These are phyloP conservation scores for Phymatotrichopsis omnivora DNA, from an alignment of 2,329 filamentous ascomycete species.

Conservation along the genomic window DNA sequence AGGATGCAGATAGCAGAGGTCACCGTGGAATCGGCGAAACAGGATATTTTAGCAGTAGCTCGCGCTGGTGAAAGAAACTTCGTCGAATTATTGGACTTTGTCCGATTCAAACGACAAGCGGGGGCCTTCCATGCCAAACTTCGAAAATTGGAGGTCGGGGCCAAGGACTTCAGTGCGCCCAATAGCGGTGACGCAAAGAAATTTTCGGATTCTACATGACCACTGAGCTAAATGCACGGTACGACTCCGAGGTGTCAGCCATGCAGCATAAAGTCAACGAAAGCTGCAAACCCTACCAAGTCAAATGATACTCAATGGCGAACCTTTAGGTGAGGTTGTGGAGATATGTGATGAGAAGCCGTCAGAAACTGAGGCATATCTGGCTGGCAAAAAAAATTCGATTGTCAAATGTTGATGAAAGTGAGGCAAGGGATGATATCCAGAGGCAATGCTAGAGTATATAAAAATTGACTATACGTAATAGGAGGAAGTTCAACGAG, in stretches of 20 bases:
- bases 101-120: conserved; percentile 37
- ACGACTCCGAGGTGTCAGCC: conserved; percentile 30
- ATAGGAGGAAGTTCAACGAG: conserved; percentile 18
- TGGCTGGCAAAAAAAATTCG: conserved; percentile 33
- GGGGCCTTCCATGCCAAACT: conserved; percentile 34
- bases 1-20: conserved; percentile 28
- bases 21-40: conserved; percentile 35
- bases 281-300: conserved; percentile 10
- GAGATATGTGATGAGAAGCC: conserved; percentile 34
- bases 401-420: no score
- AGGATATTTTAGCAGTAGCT: conserved; percentile 34
- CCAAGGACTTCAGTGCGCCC: conserved; percentile 33
- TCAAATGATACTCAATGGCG: conserved; percentile 32
- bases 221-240: conserved; percentile 20
- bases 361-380: conserved; percentile 34
- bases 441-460: no score
- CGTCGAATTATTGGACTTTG: conserved; percentile 35
- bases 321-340: conserved; percentile 31
- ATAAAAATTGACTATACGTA: no score
- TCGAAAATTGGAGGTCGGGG: conserved; percentile 30
- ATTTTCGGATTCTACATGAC: conserved; percentile 36
- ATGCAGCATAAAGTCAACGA: not conserved
- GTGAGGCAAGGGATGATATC: no score
- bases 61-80: conserved; percentile 28
- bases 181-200: conserved; percentile 35